Base-by-base conservation (phyloP, 1,139 yeast genomes). In the Magnusiomyces clavatus region DNA sequence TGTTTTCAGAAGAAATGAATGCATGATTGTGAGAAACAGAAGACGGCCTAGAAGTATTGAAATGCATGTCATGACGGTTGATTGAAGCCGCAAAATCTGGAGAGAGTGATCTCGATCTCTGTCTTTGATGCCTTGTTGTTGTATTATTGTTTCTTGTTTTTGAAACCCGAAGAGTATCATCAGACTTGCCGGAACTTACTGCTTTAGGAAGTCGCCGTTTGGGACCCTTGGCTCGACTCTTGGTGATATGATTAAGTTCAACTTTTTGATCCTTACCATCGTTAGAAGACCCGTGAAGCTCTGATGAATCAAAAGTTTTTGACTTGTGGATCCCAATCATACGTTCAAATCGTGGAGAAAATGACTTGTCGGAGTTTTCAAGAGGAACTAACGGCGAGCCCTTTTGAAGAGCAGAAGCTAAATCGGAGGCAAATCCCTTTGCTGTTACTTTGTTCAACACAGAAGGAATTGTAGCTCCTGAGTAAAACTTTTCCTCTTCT, bases 191-290 rank as follows among this genome's bases (percentile, higher is more conserved):
- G 2, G 38, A 29, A 6, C 24, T 13, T 11, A 36, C 43, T 6
- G 53, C 37, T 50, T 50, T 75, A 0, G 95, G 95, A 40, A 81
- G 74, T 62, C 95, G 72, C 12, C 47, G 40, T 63, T 77, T 82
- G 2, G 95, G 95, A 0, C 95, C 95, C 60, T 76, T 81, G 3
- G 89, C 71, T 56, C 95, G 72, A 0, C 69, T 60, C 63, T 84
- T 86, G 46, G 77, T 84, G 11, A 78, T 69, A 61, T 86, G 94
- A 0, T 69, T 71, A 54, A 84, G 69, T 51, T 73, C 70, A 43
- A 58, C 36, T 24, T 43, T 43, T 11, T 29, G 8, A 12, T 36
- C 42, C 10, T 19, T 16, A 17, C 12, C 35, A 5, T 14, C 41
- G 8, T 17, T 19, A 10, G n/a, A 11, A 29, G 37, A 43, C 8